These are phyloP conservation scores for Dorcoceras hygrometricum DNA, from an alignment of 257 asterid genomes.

Conservation along the genomic window DNA sequence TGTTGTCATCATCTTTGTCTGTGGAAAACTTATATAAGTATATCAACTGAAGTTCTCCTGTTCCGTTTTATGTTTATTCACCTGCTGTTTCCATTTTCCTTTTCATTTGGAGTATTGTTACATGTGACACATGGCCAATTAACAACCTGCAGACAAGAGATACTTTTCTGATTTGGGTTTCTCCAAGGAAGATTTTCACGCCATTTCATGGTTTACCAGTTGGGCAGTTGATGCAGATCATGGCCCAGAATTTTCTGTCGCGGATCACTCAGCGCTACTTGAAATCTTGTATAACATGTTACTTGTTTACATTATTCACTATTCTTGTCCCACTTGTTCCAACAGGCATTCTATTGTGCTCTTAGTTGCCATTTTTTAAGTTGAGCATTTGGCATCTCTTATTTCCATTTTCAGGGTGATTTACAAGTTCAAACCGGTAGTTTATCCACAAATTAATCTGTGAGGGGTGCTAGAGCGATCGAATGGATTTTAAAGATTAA, in stretches of 20 bases:
- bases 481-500: too few species aligned
- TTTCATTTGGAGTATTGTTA: slow-evolving; percentile 7
- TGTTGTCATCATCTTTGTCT: slow-evolving; percentile 99
- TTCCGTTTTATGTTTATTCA: not conserved
- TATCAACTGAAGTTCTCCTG: slow-evolving; percentile 10
- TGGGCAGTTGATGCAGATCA: slow-evolving; percentile 99
- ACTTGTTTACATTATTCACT: not conserved
- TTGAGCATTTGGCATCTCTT: not conserved
- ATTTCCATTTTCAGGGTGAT: too few species aligned
- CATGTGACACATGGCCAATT: slow-evolving; percentile 1
- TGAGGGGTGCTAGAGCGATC: too few species aligned
- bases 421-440: too few species aligned
- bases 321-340: not conserved
- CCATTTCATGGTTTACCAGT: slow-evolving; percentile 92
- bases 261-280: slow-evolving; percentile 38
- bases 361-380: not conserved
- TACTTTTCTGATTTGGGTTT: slow-evolving; percentile 64
- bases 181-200: slow-evolving; percentile 73
- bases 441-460: too few species aligned
- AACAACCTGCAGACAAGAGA: slow-evolving; percentile 54
- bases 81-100: slow-evolving; percentile 10
- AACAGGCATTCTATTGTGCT: too few species aligned
- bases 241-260: slow-evolving; percentile 44
- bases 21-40: slow-evolving; percentile 85
- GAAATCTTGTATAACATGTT: slow-evolving; percentile 36